Evolutionary conservation across 306 rosid genomes (phyloP).

Genomic region (Corylus avellana): DNA sequence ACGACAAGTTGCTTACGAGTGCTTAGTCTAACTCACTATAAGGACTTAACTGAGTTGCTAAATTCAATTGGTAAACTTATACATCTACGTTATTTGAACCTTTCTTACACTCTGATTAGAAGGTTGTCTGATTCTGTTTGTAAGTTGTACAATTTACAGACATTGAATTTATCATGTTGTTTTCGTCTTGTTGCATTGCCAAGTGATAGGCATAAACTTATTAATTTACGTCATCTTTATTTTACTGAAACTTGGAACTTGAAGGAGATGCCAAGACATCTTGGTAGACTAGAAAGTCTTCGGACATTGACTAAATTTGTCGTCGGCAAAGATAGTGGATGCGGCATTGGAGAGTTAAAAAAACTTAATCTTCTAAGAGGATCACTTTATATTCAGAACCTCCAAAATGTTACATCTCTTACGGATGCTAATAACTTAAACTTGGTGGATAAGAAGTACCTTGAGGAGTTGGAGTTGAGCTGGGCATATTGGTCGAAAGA

Average conservation of each 20-base stretch:
- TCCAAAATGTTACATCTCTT: not conserved
- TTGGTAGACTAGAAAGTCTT: not conserved
- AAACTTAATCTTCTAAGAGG: not conserved
- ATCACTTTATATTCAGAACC: not conserved
- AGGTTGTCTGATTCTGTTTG: not conserved
- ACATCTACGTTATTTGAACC: slow-evolving; percentile 2
- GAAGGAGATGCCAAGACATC: not conserved
- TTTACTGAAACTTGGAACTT: not conserved
- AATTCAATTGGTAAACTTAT: not conserved
- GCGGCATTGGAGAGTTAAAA: slow-evolving; percentile 10
- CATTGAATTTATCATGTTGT: not conserved
- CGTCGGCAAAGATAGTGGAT: not conserved
- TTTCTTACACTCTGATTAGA: not conserved
- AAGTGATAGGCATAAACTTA: not conserved
- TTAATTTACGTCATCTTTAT: slow-evolving; percentile 11
- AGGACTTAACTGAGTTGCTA: not conserved
- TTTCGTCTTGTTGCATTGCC: not conserved
- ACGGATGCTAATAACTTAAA: not conserved
- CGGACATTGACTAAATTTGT: not conserved
- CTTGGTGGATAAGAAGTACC: not conserved
- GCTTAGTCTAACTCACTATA: not conserved
- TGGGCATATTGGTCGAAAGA: no score
- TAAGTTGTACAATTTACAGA: not conserved
- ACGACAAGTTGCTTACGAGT: not conserved
- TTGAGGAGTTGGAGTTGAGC: not conserved